phyloP scores from a whole-genome alignment of 2,329 filamentous ascomycete species.

The Xylariomycetidae sp. region DNA sequence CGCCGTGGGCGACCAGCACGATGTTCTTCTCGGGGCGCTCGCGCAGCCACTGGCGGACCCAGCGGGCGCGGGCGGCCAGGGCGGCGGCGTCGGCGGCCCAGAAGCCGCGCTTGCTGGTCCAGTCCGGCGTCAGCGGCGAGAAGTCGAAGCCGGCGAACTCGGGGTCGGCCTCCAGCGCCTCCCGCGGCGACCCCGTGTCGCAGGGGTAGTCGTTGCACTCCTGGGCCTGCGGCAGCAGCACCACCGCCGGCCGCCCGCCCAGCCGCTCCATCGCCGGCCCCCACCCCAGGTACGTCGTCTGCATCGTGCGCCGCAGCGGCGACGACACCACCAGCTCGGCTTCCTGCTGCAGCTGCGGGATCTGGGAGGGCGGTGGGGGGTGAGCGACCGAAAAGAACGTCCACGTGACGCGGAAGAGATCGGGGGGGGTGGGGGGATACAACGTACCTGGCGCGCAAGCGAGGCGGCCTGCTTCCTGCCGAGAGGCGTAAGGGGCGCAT shows the following conservation, averaged over 20 bases:
- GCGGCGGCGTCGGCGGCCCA: constrained; percentile 14
- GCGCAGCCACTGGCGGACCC: constrained; percentile 20
- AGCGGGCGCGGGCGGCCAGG: constrained; percentile 16
- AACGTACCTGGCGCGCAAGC: too few species aligned
- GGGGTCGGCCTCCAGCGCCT: constrained; percentile 18
- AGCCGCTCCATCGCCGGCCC: constrained; percentile 16
- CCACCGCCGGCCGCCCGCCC: constrained; percentile 14
- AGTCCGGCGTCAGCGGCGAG: constrained; percentile 16
- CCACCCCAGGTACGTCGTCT: constrained; percentile 26
- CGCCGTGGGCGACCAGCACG: constrained; percentile 25
- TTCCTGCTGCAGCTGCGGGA: constrained; percentile 13
- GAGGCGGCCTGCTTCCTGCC: constrained; percentile 20
- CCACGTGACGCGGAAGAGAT: too few species aligned
- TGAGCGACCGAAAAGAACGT: too few species aligned
- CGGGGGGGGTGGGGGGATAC: too few species aligned
- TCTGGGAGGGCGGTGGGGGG: too few species aligned
- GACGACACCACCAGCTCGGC: constrained; percentile 25
- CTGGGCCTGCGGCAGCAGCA: constrained; percentile 25
- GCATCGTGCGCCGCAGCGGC: constrained; percentile 26
- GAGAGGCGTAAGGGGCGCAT: constrained; percentile 20
- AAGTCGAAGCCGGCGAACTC: constrained; percentile 21
- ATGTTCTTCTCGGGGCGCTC: constrained; percentile 21
- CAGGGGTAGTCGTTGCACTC: constrained; percentile 24
- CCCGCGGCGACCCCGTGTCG: constrained; percentile 25
- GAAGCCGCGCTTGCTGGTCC: constrained; percentile 23